Evolutionary conservation across 2,329 filamentous ascomycete species (phyloP), one percentile per base, ranked within the genome.

Genomic region (Bipolaris sorokiniana): DNA sequence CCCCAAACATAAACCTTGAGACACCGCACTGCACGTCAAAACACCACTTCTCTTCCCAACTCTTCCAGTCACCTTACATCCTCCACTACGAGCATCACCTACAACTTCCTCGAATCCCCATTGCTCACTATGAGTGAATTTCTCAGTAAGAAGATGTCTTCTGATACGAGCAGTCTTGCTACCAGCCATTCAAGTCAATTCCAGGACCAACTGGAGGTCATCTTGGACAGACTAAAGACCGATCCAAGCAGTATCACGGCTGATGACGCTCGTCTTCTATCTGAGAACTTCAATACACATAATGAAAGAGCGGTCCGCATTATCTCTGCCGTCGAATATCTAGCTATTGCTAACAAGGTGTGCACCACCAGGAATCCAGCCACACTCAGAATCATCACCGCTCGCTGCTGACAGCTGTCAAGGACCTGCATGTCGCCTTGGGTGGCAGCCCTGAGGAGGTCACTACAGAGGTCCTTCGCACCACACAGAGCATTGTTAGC

Each of bases 241-340:
- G 54, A 71, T 15, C 64, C 71, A 9, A 54, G 56, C 42, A 66
- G 58, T 58, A 68, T 76, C 59, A 74, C 68, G 15, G 55, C 64
- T 11, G 71, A 72, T 31, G 73, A 76, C 51, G 69, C 67, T 60
- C 71, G 64, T 20, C 61, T 65, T 31, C 64, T 75, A 33, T 65
- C 65, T 47, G 69, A 71, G 58, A 62, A 71, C 41, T 63, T 61
- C 47, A 65, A 66, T 38, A 64, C 57, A 10, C 45, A 37, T 18
- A 66, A 73, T 53, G 45, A 58, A 26, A 54, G 49, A 44, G 67
- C 68, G 15, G 69, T 69, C 23, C 62, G 57, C 28, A 68, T 74
- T 63, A 67, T 72, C 45, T 68, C 68, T 34, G 70, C 69, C n/a
- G 61, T 74, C 11, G 64, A 68, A 45, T 56, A 66, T 16, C 48